phyloP scores from a whole-genome alignment of 345 rosid genomes.

The Rhizophora mangle region DNA sequence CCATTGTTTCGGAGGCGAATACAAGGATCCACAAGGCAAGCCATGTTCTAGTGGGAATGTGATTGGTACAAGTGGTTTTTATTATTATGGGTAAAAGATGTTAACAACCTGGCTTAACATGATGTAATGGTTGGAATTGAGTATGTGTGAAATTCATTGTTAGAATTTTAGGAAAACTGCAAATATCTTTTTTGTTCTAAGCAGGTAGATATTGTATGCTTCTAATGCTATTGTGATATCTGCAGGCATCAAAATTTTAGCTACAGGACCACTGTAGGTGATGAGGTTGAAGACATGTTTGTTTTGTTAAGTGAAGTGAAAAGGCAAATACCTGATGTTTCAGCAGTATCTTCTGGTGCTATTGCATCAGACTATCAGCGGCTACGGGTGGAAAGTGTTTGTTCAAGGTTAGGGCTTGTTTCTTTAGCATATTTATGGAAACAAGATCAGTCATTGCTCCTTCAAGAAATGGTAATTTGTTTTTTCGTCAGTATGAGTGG shows the following conservation, averaged over 20 bases:
- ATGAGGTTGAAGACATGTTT: conserved; percentile 95
- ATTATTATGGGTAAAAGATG: conserved; percentile 1
- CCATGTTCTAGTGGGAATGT: conserved; percentile 15
- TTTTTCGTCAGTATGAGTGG: conserved; percentile 15
- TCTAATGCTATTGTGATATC: conserved; percentile 6
- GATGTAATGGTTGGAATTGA: not conserved
- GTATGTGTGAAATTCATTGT: too few species aligned
- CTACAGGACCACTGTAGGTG: conserved; percentile 67
- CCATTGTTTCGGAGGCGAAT: conserved; percentile 80
- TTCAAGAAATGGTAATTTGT: conserved; percentile 82
- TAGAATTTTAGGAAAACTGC: too few species aligned
- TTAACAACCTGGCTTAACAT: not conserved
- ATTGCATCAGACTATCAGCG: conserved; percentile 97
- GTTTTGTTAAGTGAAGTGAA: conserved; percentile 73
- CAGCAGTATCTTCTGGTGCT: conserved; percentile 92
- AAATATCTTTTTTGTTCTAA: not conserved
- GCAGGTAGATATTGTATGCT: not conserved
- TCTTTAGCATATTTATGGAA: conserved; percentile 96
- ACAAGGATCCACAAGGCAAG: conserved; percentile 82
- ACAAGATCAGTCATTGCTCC: conserved; percentile 94
- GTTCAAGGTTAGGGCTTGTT: conserved; percentile 98
- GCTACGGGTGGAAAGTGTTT: conserved; percentile 89
- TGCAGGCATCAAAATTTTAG: conserved; percentile 67
- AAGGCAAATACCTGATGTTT: conserved; percentile 70
- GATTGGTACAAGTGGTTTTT: conserved; percentile 20